Base-by-base conservation (phyloP, 306 rosid species). In the Psophocarpus tetragonolobus region DNA sequence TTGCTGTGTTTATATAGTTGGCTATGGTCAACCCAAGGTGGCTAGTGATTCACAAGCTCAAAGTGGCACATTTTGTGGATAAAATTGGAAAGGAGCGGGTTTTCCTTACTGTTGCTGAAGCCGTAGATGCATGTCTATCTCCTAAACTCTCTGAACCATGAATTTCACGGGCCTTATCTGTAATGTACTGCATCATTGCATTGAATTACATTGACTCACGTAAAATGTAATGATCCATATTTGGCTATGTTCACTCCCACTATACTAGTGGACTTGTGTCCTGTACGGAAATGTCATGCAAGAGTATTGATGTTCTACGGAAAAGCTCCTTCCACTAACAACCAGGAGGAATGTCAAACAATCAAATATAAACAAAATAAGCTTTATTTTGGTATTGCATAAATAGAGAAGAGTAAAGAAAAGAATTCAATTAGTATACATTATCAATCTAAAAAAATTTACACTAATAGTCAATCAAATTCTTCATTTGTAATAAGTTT, bases 41-140 rank as follows among this genome's bases (percentile, higher is more conserved):
- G 97, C 73, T 80, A 61, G 97, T 95, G 58, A 88, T 92, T 68
- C 93, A 92, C 84, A 95, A 84, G 87, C 88, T 95, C 2, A 95
- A 88, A 84, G 33, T 86, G 47, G 90, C 93, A 3, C 65, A 92
- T 17, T 90, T 89, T 71, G 88, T 95, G 21, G 97, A 91, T 18
- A 92, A 85, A 80, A 84, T 95, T 4, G 97, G 97, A 69, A 85
- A 81, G 77, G 88, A 82, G 68, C 77, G 91, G 81, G 62, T 92
- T 69, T 95, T 91, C 51, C 74, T 88, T 26, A 85, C 97, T 0
- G 90, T 89, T 70, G 87, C 75, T 29, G 96, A 92, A 84, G 99
- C 97, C 0, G 84, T 95, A n/a, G 89, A 95, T 54, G 92, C 90
- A 33, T 87, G 88, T 50, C 62, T 73, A 23, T 76, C 83, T 18